Percentiles rank a stretch among this genome's conserved stretches.
Evolutionary conservation across 148 eudicot species (phyloP).

Genomic region (Heliosperma pusillum): DNA sequence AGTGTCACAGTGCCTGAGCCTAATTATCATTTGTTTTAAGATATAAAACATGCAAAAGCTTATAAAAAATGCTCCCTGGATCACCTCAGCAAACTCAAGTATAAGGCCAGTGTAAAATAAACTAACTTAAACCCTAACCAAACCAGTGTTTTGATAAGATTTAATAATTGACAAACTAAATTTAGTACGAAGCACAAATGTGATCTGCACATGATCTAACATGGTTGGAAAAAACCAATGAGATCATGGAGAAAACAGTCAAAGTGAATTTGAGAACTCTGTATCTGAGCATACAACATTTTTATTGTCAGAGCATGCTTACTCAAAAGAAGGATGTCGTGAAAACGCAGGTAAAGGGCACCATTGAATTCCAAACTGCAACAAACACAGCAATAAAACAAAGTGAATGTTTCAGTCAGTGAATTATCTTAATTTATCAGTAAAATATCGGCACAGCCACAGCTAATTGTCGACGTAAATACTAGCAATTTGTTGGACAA

Average conservation of each 20-base stretch:
- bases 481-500: neutral
- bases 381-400: slow-evolving; percentile 19
- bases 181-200: neutral
- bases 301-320: slow-evolving; percentile 37
- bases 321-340: slow-evolving; percentile 77
- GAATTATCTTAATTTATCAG: neutral
- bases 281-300: neutral
- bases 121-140: no score
- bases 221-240: neutral
- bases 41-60: neutral
- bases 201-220: neutral
- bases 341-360: slow-evolving; percentile 78
- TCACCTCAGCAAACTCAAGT: no score
- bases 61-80: neutral
- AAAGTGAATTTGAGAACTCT: neutral
- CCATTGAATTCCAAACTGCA: slow-evolving; percentile 98
- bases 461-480: neutral
- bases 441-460: neutral
- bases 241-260: neutral
- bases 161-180: no score
- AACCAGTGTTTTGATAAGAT: no score
- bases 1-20: neutral
- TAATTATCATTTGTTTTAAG: neutral
- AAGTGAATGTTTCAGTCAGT: slow-evolving; percentile 4
- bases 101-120: no score